phyloP scores from a whole-genome alignment of 2,329 filamentous ascomycete genomes.

The Chaetomium globosum region DNA sequence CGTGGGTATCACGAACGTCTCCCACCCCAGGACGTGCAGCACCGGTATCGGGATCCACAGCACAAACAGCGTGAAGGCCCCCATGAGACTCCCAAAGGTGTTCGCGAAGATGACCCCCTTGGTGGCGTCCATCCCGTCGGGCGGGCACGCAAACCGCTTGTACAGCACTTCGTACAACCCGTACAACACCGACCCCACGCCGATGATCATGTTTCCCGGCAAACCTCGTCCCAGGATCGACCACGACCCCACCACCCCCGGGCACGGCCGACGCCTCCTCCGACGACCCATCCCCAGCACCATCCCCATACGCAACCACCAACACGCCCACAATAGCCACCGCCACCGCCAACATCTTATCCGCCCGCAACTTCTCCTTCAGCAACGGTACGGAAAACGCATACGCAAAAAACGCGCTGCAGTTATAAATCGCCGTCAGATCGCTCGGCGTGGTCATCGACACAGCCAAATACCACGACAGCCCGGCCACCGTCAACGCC shows the following conservation, averaged over 20 bases:
- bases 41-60: conserved; percentile 92
- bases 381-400: conserved; percentile 91
- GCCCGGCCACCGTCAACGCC: conserved; percentile 83
- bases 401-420: conserved; percentile 97
- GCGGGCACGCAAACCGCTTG: conserved; percentile 89
- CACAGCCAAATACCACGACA: conserved; percentile 95
- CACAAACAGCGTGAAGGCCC: conserved; percentile 79
- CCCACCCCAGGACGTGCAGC: conserved; percentile 75
- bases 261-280: conserved; percentile 6
- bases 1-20: conserved; percentile 78
- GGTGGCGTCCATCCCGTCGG: conserved; percentile 79
- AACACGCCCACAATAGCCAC: conserved; percentile 89
- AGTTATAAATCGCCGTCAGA: conserved; percentile 98
- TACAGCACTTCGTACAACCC: conserved; percentile 97
- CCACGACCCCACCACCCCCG: conserved; percentile 18
- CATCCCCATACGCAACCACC: conserved; percentile 91
- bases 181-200: conserved; percentile 86
- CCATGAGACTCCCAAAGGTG: conserved; percentile 85
- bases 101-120: conserved; percentile 97
- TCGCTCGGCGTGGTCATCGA: conserved; percentile 91
- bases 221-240: conserved; percentile 64
- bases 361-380: conserved; percentile 77
- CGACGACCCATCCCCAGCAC: conserved; percentile 44
- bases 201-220: conserved; percentile 93
- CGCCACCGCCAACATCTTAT: conserved; percentile 83